Conservation (phyloP, 305 asterid species). For the Solanum hybrid region DNA sequence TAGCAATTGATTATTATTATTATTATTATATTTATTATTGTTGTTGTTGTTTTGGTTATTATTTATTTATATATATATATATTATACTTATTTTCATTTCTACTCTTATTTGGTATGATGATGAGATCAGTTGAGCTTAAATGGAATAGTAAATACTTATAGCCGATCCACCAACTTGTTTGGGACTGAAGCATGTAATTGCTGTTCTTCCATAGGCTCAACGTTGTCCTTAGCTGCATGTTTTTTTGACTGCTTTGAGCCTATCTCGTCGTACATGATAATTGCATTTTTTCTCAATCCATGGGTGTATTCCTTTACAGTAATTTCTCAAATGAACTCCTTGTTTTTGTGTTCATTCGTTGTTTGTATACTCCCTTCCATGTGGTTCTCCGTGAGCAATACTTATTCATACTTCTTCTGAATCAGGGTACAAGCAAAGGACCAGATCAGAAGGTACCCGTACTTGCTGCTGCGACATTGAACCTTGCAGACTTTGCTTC, state of each 20-base stretch:
- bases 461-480: conserved; percentile 30
- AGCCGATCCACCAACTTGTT: background rate
- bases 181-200: background rate
- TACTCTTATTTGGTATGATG: background rate
- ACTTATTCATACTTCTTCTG: background rate
- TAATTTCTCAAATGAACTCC: background rate
- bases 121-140: background rate
- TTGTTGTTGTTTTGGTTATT: too few species aligned
- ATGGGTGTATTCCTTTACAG: background rate
- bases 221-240: background rate
- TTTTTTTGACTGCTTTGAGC: background rate
- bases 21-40: too few species aligned
- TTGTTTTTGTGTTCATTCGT: background rate
- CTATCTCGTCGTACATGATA: background rate
- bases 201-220: background rate
- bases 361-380: background rate
- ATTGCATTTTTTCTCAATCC: background rate
- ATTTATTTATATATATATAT: background rate
- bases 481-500: conserved; percentile 46
- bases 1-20: background rate
- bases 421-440: conserved; percentile 11
- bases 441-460: conserved; percentile 26
- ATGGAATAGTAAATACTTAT: background rate
- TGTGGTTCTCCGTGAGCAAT: background rate
- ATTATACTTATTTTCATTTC: background rate